A percentile compares a stretch with the other conserved stretches of the same genome.
Conservation (phyloP, 208 protist genomes). For the Leishmania tarentolae region DNA sequence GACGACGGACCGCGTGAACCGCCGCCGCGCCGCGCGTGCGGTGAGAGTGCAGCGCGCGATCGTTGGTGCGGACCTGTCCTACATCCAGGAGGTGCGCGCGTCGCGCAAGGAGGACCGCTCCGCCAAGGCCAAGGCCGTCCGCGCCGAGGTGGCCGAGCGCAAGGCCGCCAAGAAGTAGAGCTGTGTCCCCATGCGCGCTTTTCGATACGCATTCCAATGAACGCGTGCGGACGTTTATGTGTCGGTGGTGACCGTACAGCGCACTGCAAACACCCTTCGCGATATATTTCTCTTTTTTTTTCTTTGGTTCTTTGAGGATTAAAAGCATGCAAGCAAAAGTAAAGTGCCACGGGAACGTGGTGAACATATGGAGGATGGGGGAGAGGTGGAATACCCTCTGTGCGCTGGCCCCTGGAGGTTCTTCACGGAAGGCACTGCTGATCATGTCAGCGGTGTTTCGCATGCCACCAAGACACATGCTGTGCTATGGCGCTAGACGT, state of each 20-base stretch:
- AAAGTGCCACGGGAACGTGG: neutral
- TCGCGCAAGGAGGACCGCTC: slow-evolving; percentile 84
- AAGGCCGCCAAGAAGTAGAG: slow-evolving; percentile 92
- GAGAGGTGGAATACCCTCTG: neutral
- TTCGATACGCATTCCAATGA: neutral
- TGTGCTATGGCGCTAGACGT: neutral
- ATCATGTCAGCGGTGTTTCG: neutral
- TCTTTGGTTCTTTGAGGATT: slow-evolving; percentile 2
- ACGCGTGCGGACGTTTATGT: neutral
- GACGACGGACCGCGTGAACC: slow-evolving; percentile 79
- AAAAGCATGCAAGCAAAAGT: neutral
- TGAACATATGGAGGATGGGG: neutral
- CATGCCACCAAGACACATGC: neutral
- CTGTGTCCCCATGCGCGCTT: too few relatives aligned
- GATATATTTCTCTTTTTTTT: slow-evolving; percentile 29
- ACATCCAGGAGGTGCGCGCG: slow-evolving; percentile 89
- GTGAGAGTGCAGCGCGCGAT: slow-evolving; percentile 82
- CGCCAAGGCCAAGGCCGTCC: slow-evolving; percentile 88
- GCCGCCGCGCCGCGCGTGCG: slow-evolving; percentile 80
- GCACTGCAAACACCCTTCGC: neutral
- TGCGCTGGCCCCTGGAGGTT: neutral
- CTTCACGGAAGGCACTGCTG: neutral
- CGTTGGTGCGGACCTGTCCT: slow-evolving; percentile 87
- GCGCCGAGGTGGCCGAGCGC: slow-evolving; percentile 88
- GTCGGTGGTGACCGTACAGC: neutral